Percentiles rank a stretch among this genome's conserved stretches.
Conservation (phyloP, 768 basidiomycete species). For the Panaeolus cyanescens region DNA sequence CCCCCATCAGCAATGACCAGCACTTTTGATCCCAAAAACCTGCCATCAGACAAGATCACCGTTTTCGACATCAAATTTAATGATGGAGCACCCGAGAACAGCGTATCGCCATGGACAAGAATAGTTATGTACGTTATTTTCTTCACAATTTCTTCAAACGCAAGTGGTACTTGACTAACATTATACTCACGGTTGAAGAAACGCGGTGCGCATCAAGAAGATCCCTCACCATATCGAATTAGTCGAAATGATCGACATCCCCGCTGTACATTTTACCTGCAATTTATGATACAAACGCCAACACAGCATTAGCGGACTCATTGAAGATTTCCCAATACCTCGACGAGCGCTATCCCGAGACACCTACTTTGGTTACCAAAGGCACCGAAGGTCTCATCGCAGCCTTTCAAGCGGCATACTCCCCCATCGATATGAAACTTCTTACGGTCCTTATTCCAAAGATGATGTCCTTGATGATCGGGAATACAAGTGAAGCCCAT, state of each 20-base stretch:
- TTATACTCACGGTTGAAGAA: no score
- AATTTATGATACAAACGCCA: constrained; percentile 45
- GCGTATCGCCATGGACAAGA: background rate
- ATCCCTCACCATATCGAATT: background rate
- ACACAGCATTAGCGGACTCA: constrained; percentile 38
- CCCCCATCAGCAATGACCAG: background rate
- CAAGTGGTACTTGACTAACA: no score
- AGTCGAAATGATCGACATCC: background rate
- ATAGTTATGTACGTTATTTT: background rate
- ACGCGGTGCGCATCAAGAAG: background rate
- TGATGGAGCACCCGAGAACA: background rate
- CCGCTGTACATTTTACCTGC: constrained; percentile 43
- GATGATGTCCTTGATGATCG: constrained; percentile 3
- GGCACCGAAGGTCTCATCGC: constrained; percentile 32
- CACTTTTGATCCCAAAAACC: background rate
- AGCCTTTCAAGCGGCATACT: constrained; percentile 23
- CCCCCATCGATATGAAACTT: constrained; percentile 11
- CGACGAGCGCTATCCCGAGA: constrained; percentile 46
- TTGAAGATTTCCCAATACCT: constrained; percentile 47
- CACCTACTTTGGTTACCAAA: constrained; percentile 24
- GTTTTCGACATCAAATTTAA: background rate
- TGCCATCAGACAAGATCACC: background rate
- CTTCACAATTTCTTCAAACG: background rate
- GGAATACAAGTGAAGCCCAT: constrained; percentile 5
- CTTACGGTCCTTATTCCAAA: constrained; percentile 5